phyloP scores from a whole-genome alignment of 805 yeast species.

The Zygotorulaspora chibaensis region DNA sequence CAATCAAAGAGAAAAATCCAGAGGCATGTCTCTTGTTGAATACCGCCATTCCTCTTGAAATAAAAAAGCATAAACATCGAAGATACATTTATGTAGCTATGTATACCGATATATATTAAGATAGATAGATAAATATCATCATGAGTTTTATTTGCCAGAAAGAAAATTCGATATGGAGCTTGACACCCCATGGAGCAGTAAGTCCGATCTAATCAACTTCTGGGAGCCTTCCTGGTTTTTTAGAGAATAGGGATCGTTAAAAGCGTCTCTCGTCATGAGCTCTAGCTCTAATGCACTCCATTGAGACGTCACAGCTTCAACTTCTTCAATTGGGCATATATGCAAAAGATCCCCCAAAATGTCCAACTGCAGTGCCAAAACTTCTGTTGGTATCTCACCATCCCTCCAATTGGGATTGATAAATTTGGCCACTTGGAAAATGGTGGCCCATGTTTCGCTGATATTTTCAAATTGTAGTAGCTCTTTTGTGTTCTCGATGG shows the following conservation, averaged over 20 bases:
- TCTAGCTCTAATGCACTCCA: constrained; percentile 53
- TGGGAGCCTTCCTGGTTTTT: constrained; percentile 5
- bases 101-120: neutral
- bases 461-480: constrained; percentile 28
- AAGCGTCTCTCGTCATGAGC: constrained; percentile 32
- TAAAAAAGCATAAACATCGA: neutral
- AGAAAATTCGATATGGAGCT: constrained; percentile 41
- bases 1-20: neutral
- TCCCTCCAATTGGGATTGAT: constrained; percentile 44
- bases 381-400: constrained; percentile 35
- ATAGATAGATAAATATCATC: constrained; percentile 26
- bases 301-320: constrained; percentile 52
- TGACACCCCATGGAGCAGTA: constrained; percentile 12
- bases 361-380: constrained; percentile 48
- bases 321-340: constrained; percentile 51
- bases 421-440: constrained; percentile 68
- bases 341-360: constrained; percentile 50
- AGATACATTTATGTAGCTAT: neutral
- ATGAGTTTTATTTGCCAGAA: constrained; percentile 43
- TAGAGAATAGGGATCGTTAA: constrained; percentile 22
- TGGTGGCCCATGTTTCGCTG: constrained; percentile 57
- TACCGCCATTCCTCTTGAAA: neutral
- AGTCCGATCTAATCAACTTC: neutral
- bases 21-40: no score
- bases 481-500: constrained; percentile 42